These are phyloP conservation scores for Cupressus sempervirens DNA, from an alignment of 75 land plant genomes.

Conservation along the genomic window DNA sequence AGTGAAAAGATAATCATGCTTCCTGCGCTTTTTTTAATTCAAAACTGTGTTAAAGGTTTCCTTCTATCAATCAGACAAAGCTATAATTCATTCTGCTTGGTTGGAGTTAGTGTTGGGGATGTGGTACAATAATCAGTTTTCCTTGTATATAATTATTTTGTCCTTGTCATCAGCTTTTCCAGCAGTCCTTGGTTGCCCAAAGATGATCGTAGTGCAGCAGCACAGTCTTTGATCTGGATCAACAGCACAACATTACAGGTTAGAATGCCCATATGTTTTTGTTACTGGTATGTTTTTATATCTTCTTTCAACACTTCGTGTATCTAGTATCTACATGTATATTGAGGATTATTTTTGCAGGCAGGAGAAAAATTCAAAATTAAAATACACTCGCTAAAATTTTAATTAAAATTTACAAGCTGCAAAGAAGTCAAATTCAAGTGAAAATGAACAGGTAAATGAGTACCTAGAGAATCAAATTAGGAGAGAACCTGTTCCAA, in stretches of 20 bases:
- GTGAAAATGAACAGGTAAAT: neutral
- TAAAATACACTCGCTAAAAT: neutral
- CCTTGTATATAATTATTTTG: neutral
- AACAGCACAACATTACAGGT: slow-evolving; percentile 53
- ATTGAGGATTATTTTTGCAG: neutral
- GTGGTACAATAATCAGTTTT: neutral
- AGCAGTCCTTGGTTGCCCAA: slow-evolving; percentile 78
- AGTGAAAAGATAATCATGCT: too few relatives aligned
- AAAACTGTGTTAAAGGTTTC: neutral
- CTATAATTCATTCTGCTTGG: neutral
- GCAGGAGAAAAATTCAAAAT: neutral
- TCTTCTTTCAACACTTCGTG: neutral
- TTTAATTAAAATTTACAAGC: neutral
- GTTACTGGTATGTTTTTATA: neutral
- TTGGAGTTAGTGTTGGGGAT: neutral
- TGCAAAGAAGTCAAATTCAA: neutral
- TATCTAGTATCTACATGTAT: neutral
- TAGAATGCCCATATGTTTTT: neutral
- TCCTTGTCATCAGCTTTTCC: slow-evolving; percentile 64
- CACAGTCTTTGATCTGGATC: slow-evolving; percentile 53
- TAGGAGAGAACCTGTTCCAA: neutral
- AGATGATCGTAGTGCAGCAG: slow-evolving; percentile 37
- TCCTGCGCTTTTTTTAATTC: neutral
- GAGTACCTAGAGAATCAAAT: neutral
- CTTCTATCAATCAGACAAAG: neutral